These are phyloP conservation scores for Condylostoma magnum DNA, from an alignment of 169 alveolate genomes.

Conservation along the genomic window DNA sequence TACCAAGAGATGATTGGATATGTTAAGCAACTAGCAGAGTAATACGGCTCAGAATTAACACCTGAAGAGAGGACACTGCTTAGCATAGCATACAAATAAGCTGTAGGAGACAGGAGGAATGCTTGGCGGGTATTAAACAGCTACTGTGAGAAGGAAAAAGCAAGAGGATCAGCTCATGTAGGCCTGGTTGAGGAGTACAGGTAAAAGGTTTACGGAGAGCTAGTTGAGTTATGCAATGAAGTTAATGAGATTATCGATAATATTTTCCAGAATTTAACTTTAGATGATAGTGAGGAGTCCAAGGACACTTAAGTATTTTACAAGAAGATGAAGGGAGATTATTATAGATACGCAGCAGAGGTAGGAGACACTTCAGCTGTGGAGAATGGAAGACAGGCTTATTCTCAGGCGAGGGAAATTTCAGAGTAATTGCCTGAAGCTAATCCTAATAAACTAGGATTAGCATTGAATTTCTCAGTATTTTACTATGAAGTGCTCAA, in stretches of 20 bases:
- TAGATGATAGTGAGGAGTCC: conserved; percentile 77
- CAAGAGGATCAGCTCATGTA: conserved; percentile 89
- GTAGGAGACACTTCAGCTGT: conserved; percentile 51
- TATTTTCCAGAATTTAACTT: conserved; percentile 90
- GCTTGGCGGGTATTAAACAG: conserved; percentile 97
- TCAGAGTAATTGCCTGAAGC: conserved; percentile 70
- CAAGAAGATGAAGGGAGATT: conserved; percentile 82
- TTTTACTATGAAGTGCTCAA: conserved; percentile 87
- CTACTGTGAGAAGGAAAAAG: conserved; percentile 96
- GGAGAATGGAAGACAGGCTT: conserved; percentile 65
- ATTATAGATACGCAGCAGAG: conserved; percentile 78
- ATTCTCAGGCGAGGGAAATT: conserved; percentile 67
- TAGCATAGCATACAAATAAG: conserved; percentile 98
- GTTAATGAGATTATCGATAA: conserved; percentile 88
- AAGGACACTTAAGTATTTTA: conserved; percentile 70
- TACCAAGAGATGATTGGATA: conserved; percentile 95
- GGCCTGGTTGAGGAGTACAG: conserved; percentile 90
- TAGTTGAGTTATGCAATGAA: conserved; percentile 91
- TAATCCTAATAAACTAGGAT: conserved; percentile 77
- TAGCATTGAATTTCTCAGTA: conserved; percentile 85
- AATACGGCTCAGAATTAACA: conserved; percentile 82
- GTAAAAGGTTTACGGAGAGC: conserved; percentile 93
- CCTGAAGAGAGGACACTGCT: conserved; percentile 94
- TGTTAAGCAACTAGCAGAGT: conserved; percentile 69
- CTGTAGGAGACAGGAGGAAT: conserved; percentile 98